Percentiles rank a stretch among this genome's conserved stretches.
Evolutionary conservation across 1,139 yeast species (phyloP).

Genomic region (Martiniozyma asiatica): DNA sequence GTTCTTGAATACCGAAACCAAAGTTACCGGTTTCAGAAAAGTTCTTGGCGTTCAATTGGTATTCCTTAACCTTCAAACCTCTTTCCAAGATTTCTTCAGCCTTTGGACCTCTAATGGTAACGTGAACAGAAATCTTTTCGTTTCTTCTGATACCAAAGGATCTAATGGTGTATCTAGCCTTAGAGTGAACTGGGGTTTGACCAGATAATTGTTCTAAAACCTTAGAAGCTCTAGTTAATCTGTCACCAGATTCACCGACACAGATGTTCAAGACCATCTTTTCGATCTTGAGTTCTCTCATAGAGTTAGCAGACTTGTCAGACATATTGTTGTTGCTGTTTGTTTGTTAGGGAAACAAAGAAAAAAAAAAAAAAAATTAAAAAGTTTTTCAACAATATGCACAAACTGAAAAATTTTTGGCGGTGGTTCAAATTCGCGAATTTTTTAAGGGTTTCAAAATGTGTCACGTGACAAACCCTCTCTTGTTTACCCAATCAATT

Average conservation of each 20-base stretch:
- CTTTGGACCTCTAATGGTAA: conserved; percentile 99
- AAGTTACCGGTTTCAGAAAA: conserved; percentile 99
- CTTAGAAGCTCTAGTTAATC: conserved; percentile 99
- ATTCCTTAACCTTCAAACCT: conserved; percentile 99
- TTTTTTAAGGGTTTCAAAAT: no score
- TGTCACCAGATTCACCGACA: conserved; percentile 99
- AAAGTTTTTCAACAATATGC: no score
- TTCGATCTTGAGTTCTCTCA: conserved; percentile 99
- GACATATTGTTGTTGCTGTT: no score
- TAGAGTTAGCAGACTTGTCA: conserved; percentile 44
- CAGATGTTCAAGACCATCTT: conserved; percentile 99
- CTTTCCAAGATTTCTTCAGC: conserved; percentile 99
- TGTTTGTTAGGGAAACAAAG: no score
- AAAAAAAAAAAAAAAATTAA: conserved; percentile 1
- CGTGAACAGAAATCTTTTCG: conserved; percentile 99
- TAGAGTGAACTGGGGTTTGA: conserved; percentile 99
- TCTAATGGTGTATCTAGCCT: conserved; percentile 99
- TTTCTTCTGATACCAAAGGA: conserved; percentile 99
- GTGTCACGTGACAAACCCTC: no score
- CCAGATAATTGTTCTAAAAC: conserved; percentile 99
- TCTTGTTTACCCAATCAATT: no score
- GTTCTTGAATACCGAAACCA: conserved; percentile 99
- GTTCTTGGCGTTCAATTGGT: conserved; percentile 88
- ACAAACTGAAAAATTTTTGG: neutral
- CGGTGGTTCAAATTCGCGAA: neutral